Evolutionary conservation across 1,284 basidiomycete species (phyloP), one percentile per base, ranked within the genome.

Genomic region (Bjerkandera adusta): DNA sequence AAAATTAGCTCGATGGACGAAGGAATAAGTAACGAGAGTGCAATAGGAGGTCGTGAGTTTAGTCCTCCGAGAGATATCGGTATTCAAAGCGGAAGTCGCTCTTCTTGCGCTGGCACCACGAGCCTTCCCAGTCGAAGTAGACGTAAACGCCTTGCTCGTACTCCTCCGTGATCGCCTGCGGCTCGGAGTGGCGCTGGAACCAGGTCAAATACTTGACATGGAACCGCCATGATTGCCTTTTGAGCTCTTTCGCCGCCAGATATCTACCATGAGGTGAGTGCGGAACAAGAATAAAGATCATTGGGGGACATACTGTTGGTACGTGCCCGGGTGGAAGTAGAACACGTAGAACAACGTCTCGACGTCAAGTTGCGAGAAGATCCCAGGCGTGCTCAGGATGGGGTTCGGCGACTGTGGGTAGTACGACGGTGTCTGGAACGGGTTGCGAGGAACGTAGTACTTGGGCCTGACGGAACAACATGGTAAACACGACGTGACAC

Each of bases 341-440:
- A 99, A 99, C 64, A 99, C 91, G 72, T 95, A 99, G 72, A 99
- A 99, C 16, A 99, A 73, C 29, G 95, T 98, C 71, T 99, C 97
- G 34, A 97, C 87, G 57, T 99, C 97, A 53, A 99, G 79, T 65
- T 96, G 92, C 45, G 87, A 77, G 68, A 97, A 98, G 45, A 98
- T 79, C 22, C 80, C 83, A 43, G 93, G 82, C 49, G 93, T 90
- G 63, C 84, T 92, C 48, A 99, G 76, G 41, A 91, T 75, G 18
- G 86, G 79, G 56, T 88, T 80, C 8, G 92, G 92, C 45, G 83
- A 67, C 67, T 99, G 97, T 33, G 97, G 95, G 68, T 99, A 99
- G 69, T 97, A 97, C 16, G 82, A 72, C n/a, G 96, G 89, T 22
- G 96, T 94, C 56, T 81, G 84, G 71, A 85, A 92, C 6, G 94